Evolutionary conservation across 2,329 filamentous ascomycete genomes (phyloP), one percentile per base, ranked within the genome.

Genomic region (Leptographium galeiforme): DNA sequence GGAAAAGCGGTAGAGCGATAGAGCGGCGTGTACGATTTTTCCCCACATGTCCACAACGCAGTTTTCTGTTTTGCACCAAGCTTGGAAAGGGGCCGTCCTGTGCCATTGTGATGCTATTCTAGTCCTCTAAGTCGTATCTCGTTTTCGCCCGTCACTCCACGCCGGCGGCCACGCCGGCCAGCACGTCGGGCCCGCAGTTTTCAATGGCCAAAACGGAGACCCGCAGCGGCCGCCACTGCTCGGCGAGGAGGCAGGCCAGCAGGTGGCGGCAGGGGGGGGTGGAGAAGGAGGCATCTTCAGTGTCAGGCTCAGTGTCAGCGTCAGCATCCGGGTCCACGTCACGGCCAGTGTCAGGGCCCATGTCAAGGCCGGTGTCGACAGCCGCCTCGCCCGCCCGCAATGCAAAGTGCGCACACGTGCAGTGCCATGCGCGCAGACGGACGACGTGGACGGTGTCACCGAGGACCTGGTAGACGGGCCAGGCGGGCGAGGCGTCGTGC

Each of bases 331-430:
- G n/a, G n/a, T n/a, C n/a, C n/a, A n/a, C n/a, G n/a, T n/a, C n/a
- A n/a, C n/a, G n/a, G n/a, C n/a, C n/a, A n/a, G n/a, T n/a, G n/a
- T 54, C 40, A n/a, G 36, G 30, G 38, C 11, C 39, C n/a, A 30
- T 44, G 2, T 8, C 19, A 11, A 3, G 5, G 41, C 25, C 41
- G 41, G 18, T 53, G 13, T 43, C 51, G 0, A 51, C 52, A 32
- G 59, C 63, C n/a, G 13, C 34, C n/a, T 52, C 55, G 16, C 40
- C 50, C 36, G 50, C 34, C n/a, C 45, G 74, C 57, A 94, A 83
- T 0, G 84, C 77, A 66, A 97, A 97, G 1, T 82, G 83, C 4
- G 89, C 85, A 70, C 93, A 98, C 1, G 81, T 87, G 67, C 93
- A 98, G 66, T 85, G 89, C 93, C 93, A 97, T 1, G 84, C 80